These are phyloP conservation scores for Irpex sp. DNA, from an alignment of 1,284 basidiomycete genomes.

Conservation along the genomic window DNA sequence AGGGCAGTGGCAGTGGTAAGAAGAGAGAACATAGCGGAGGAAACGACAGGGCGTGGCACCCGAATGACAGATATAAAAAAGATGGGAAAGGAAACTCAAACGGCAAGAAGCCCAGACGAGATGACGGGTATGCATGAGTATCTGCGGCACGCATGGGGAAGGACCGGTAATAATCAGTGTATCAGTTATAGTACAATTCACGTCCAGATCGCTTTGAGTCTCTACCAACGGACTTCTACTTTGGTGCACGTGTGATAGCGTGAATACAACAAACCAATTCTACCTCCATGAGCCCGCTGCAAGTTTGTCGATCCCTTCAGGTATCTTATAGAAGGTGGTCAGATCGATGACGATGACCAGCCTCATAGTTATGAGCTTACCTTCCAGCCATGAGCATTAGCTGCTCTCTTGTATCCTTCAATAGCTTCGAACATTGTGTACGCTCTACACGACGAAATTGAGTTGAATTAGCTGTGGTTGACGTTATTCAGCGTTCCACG, in stretches of 20 bases:
- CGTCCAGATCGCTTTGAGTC: too few relatives aligned
- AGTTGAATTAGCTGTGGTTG: background rate
- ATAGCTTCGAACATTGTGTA: conserved; percentile 52
- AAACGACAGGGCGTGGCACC: background rate
- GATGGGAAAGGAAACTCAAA: background rate
- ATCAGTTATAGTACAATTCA: too few relatives aligned
- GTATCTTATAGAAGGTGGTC: background rate
- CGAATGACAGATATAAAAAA: background rate
- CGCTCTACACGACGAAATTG: conserved; percentile 25
- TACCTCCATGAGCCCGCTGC: background rate
- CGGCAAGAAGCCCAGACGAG: background rate
- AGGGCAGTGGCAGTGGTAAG: background rate
- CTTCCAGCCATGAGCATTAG: conserved; percentile 54
- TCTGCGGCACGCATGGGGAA: background rate
- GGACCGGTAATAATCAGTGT: too few relatives aligned
- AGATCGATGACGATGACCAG: background rate
- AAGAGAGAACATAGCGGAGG: background rate
- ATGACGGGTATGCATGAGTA: background rate
- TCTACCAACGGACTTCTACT: too few relatives aligned
- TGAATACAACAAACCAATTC: background rate
- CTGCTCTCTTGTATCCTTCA: conserved; percentile 54
- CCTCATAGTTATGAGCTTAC: conserved; percentile 28
- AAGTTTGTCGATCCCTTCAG: background rate
- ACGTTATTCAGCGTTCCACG: background rate
- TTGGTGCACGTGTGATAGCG: too few relatives aligned